Conservation (phyloP, 495 filamentous ascomycete genomes). For the Hyaloscypha finlandica region DNA sequence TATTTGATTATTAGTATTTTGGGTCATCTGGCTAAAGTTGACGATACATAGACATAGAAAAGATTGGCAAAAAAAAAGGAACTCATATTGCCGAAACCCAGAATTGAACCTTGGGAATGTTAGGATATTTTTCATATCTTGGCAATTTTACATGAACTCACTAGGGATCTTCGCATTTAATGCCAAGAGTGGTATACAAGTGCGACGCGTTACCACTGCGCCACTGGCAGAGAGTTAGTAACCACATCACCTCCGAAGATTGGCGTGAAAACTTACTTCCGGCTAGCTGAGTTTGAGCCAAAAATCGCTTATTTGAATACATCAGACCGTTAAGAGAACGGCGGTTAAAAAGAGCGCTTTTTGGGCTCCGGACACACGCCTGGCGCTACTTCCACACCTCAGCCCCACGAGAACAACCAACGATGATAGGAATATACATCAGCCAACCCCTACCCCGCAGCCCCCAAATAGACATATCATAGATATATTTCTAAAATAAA, state of each 20-base stretch:
- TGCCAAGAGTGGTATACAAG: slow-evolving; percentile 31
- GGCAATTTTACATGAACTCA: background rate
- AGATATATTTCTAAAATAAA: too few relatives aligned
- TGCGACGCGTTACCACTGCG: slow-evolving; percentile 36
- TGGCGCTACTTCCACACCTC: background rate
- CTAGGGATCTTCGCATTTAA: slow-evolving; percentile 30
- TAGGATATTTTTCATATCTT: too few relatives aligned
- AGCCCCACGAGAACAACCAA: too few relatives aligned
- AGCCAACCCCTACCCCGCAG: too few relatives aligned
- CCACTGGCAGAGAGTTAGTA: slow-evolving; percentile 6
- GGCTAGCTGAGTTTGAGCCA: background rate
- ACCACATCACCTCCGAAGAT: too few relatives aligned
- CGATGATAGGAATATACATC: too few relatives aligned
- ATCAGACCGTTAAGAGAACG: background rate
- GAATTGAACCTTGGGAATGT: slow-evolving; percentile 25
- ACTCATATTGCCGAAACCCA: slow-evolving; percentile 19
- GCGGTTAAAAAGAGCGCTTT: background rate
- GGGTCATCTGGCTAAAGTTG: too few relatives aligned
- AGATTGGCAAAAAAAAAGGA: background rate
- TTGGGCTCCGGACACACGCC: background rate
- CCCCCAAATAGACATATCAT: too few relatives aligned
- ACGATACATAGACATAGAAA: background rate
- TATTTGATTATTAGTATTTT: too few relatives aligned
- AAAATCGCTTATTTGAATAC: slow-evolving; percentile 6
- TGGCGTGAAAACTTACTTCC: background rate